Evolutionary conservation across 768 basidiomycete species (phyloP), one percentile per base, ranked within the genome.

Genomic region (Omphalotus guepiniiformis): DNA sequence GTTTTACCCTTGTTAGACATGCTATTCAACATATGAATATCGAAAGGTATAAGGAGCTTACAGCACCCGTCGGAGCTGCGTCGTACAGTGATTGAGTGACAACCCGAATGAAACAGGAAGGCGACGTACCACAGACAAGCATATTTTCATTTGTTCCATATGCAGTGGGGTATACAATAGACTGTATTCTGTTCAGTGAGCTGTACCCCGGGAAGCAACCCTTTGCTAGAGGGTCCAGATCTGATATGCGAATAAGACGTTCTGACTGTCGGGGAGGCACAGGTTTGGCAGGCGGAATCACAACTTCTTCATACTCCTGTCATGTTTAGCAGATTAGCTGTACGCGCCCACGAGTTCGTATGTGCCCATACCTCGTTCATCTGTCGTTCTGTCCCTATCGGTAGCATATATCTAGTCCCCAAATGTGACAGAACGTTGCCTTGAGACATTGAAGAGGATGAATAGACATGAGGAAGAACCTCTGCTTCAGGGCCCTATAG

Each of bases 131-230:
- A 59, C 92, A 94, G 29, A 99, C 76, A 21, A 99, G 81, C 71
- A 99, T 79, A 60, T 99, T 99, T 67, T 97, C 96, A 55, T 96
- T 98, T 1, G 91, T 85, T n/a, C 79, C 72, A 64, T 95, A 97
- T 1, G 94, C 96, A 2, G 89, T 90, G 0, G 88, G 85, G 67
- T 86, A 97, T 16, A 98, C 85, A 51, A 97, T 92, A 1, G 92
- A 94, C 61, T 99, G 96, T 49, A 99, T 87, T 53, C 96, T 78
- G 62, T 99, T 99, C 53, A 99, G 72, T 8, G 83, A 74, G 26
- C 74, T 69, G 59, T 98, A 99, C 23, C 88, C 88, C 8, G 88
- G 78, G 66, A 98, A 97, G 26, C 88, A 94, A 5, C 88, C 88
- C 58, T 70, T 75, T 0, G 85, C 83, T 6, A 98, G 65, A 15